A percentile compares a stretch with the other conserved stretches of the same genome.
These are phyloP conservation scores for Pseudocercospora fijiensis DNA, from an alignment of 2,329 filamentous ascomycete species.

Conservation along the genomic window DNA sequence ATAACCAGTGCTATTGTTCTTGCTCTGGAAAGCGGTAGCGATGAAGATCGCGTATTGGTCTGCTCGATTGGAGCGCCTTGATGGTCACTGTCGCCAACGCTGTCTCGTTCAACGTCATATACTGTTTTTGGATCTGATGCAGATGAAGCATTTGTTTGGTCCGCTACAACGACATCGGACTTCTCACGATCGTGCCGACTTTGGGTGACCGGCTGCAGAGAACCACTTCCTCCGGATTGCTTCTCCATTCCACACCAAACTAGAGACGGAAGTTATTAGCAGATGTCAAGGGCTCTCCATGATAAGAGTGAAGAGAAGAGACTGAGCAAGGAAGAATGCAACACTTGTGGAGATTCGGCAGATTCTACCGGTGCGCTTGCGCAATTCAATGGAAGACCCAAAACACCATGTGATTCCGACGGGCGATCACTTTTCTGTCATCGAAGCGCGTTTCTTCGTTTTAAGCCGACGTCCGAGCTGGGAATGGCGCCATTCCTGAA, in stretches of 20 bases:
- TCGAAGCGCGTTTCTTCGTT: neutral
- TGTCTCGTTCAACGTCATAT: neutral
- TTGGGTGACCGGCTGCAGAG: conserved; percentile 6
- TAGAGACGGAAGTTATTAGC: neutral
- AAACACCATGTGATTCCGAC: neutral
- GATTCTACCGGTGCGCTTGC: neutral
- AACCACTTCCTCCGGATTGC: neutral
- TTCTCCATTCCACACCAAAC: conserved; percentile 1
- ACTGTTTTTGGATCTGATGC: neutral
- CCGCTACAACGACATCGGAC: neutral
- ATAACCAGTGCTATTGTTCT: conserved; percentile 34
- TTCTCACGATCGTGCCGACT: neutral
- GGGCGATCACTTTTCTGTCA: neutral
- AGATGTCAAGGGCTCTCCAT: neutral
- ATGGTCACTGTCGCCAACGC: neutral
- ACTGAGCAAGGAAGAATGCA: conserved; percentile 6
- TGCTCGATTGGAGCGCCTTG: conserved; percentile 10
- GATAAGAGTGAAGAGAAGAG: neutral
- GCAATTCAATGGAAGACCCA: neutral
- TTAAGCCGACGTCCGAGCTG: neutral
- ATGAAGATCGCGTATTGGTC: conserved; percentile 18
- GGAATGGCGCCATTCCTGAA: neutral
- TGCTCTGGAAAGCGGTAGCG: conserved; percentile 30
- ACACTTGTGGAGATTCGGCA: neutral
- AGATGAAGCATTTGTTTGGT: neutral